phyloP scores from a whole-genome alignment of 2,329 filamentous ascomycete genomes.

The Cladophialophora chaetospira region DNA sequence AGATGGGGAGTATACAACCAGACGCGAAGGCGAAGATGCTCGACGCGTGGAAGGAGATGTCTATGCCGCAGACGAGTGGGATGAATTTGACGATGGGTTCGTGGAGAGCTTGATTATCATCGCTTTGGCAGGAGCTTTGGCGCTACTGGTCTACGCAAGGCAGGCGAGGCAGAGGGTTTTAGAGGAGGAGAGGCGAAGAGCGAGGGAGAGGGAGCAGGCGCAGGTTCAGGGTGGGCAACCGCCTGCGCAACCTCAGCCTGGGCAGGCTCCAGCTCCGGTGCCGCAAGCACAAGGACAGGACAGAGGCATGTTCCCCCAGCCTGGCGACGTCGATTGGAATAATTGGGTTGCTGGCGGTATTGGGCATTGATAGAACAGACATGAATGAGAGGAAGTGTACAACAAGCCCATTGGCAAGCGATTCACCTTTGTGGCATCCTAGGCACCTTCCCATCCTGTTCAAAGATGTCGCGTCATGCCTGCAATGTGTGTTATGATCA shows the following conservation, averaged over 20 bases:
- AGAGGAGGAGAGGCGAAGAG: slow-evolving; percentile 39
- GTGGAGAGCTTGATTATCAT: slow-evolving; percentile 85
- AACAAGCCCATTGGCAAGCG: no score
- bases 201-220: slow-evolving; percentile 8
- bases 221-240: slow-evolving; percentile 25
- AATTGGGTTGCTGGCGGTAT: slow-evolving; percentile 70
- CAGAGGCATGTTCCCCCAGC: slow-evolving; percentile 61
- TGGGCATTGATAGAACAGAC: slow-evolving; percentile 46
- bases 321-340: slow-evolving; percentile 67
- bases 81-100: slow-evolving; percentile 73
- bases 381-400: no score
- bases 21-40: background rate
- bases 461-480: no score
- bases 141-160: slow-evolving; percentile 78
- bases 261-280: slow-evolving; percentile 40
- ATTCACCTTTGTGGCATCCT: no score
- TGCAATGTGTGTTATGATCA: no score
- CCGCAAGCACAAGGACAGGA: slow-evolving; percentile 32
- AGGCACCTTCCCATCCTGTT: no score
- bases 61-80: slow-evolving; percentile 56
- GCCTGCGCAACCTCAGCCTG: slow-evolving; percentile 37
- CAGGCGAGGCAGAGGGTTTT: slow-evolving; percentile 66
- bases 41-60: slow-evolving; percentile 35
- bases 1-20: slow-evolving; percentile 33
- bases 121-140: slow-evolving; percentile 71